Evolutionary conservation across 2,329 filamentous ascomycete genomes (phyloP), one percentile per base, ranked within the genome.

Genomic region (Arachnopeziza araneosa): DNA sequence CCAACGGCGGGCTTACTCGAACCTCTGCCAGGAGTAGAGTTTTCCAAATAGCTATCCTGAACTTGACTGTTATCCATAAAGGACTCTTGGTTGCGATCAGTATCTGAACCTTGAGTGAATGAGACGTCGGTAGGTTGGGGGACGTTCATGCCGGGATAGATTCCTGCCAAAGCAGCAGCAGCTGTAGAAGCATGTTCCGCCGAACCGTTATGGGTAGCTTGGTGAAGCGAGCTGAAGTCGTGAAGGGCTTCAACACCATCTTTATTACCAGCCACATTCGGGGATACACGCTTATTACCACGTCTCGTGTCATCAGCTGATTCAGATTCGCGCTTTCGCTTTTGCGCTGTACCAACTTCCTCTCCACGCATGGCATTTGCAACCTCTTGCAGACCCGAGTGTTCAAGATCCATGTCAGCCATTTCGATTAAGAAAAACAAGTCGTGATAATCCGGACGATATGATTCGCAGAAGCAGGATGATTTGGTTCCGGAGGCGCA

Each of bases 1-100:
- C 95, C 95, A n/a, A 98, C 95, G 7, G 88, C 85, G 8, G 93
- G 93, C 75, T 97, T 98, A 60, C 82, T 77, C 24, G 60, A 59
- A 26, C 62, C 55, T 63, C 69, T 59, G 21, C 66, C 67, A 26
- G 67, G 66, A 32, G 81, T 76, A 52, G 79, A 50, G 75, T 74
- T 60, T 69, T 69, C 76, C 73, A 68, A 77, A 72, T 69, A 73
- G 58, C 65, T 68, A 51, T 69, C 61, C 50, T 67, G 66, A 59
- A 69, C 66, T 54, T 70, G 70, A 49, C 64, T 69, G 54, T 69
- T 69, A 56, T 79, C 77, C 60, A 73, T 73, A 66, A 78, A 80
- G 0, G 76, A 74, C 19, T 73, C 70, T 32, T 68, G 63, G 57
- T 72, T 69, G 36, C 70, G 68, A 54, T 75, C 73, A 23, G 70